Percentiles rank a stretch among this genome's conserved stretches.
phyloP scores from a whole-genome alignment of 345 rosid genomes.

The Eucalyptus paniculata region DNA sequence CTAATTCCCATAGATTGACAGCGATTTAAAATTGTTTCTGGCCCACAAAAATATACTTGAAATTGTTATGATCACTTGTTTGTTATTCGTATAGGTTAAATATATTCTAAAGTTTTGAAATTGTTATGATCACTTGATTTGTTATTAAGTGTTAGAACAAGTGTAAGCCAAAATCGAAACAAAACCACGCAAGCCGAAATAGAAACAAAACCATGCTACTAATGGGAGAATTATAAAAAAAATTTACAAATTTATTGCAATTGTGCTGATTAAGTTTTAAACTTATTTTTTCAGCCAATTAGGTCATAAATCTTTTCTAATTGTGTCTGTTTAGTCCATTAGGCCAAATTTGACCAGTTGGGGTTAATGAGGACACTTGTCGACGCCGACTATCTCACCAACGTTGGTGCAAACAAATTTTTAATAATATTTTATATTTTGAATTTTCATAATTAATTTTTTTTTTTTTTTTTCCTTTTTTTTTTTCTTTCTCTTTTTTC shows the following conservation, averaged over 20 bases:
- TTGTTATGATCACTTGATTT: neutral
- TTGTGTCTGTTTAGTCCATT: rapidly evolving
- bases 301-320: too few species aligned
- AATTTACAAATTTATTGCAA: too few species aligned
- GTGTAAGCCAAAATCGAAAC: neutral
- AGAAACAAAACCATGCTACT: neutral
- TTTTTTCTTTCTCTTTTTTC: too few species aligned
- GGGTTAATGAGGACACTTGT: rapidly evolving
- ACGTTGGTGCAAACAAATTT: too few species aligned
- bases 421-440: too few species aligned
- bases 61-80: neutral
- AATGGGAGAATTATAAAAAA: too few species aligned
- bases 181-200: neutral
- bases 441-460: too few species aligned
- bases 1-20: neutral
- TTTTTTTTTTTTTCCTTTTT: rapidly evolving
- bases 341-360: too few species aligned
- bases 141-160: neutral
- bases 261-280: rapidly evolving
- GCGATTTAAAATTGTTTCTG: neutral
- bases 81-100: neutral
- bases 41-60: neutral
- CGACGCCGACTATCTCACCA: rapidly evolving
- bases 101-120: neutral
- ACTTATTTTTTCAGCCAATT: too few species aligned